Evolutionary conservation across 1,284 basidiomycete genomes (phyloP).

Genomic region (Rhodofomes roseus): DNA sequence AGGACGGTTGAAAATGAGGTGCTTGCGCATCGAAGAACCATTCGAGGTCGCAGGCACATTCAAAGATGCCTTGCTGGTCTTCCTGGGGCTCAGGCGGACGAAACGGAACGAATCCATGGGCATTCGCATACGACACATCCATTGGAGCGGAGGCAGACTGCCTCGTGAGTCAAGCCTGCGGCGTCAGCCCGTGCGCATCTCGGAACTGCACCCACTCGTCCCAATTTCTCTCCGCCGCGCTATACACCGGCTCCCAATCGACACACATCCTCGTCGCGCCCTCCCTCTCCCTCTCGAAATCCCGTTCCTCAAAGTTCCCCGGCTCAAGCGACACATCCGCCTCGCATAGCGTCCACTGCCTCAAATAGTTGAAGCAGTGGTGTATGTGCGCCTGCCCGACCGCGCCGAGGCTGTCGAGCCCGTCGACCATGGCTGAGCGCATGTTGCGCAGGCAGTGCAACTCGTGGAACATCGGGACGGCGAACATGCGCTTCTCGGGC

Average conservation of each 20-base stretch:
- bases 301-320: conserved; percentile 17
- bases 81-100: too few species aligned
- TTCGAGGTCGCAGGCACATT: too few species aligned
- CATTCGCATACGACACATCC: background rate
- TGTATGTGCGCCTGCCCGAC: conserved; percentile 10
- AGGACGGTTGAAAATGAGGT: too few species aligned
- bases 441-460: conserved; percentile 33
- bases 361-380: conserved; percentile 18
- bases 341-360: conserved; percentile 33
- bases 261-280: conserved; percentile 1
- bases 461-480: conserved; percentile 35
- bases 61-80: too few species aligned
- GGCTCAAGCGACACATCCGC: conserved; percentile 36
- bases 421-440: conserved; percentile 13
- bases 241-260: conserved; percentile 5
- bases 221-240: conserved; percentile 3
- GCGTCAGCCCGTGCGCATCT: background rate
- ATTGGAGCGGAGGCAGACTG: background rate
- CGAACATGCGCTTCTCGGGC: conserved; percentile 26
- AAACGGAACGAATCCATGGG: background rate
- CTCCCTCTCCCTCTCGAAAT: conserved; percentile 10
- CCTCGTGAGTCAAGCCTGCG: background rate
- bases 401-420: background rate
- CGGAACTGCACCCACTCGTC: conserved; percentile 1
- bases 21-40: too few species aligned